Evolutionary conservation across 305 asterid species (phyloP).

Genomic region (Nicotiana rustica): DNA sequence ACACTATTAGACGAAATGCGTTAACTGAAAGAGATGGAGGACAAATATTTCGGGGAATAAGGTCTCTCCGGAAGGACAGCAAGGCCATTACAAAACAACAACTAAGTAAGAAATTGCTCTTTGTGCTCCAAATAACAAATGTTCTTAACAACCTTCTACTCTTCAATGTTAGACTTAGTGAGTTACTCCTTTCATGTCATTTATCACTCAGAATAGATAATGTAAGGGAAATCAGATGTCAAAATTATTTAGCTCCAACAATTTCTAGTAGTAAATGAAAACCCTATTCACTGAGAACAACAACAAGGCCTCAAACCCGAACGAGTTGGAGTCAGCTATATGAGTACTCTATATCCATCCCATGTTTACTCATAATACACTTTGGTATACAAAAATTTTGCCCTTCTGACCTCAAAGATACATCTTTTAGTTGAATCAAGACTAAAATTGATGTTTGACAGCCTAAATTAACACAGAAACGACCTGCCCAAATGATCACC

Average conservation of each 20-base stretch:
- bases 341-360: not conserved
- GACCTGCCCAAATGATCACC: conserved; percentile 5
- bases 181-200: conserved; percentile 22
- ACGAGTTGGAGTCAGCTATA: not conserved
- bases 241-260: not conserved
- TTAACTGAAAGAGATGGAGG: conserved; percentile 18
- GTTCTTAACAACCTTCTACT: conserved; percentile 5
- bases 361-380: not conserved
- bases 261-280: conserved; percentile 12
- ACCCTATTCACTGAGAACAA: not conserved
- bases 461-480: not conserved
- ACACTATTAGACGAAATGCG: conserved; percentile 7
- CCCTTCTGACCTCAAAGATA: not conserved
- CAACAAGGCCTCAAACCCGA: not conserved
- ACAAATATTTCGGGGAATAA: conserved; percentile 30
- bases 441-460: not conserved
- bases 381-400: not conserved
- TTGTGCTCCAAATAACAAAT: conserved; percentile 19
- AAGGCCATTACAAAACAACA: not conserved
- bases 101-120: conserved; percentile 19
- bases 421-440: conserved; percentile 3
- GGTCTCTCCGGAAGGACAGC: conserved; percentile 19
- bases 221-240: not conserved
- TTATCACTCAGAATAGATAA: not conserved
- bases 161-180: not conserved